A percentile compares a stretch with the other conserved stretches of the same genome.
phyloP scores from a whole-genome alignment of 2,329 filamentous ascomycete genomes.

The Trichophyton benhamiae region DNA sequence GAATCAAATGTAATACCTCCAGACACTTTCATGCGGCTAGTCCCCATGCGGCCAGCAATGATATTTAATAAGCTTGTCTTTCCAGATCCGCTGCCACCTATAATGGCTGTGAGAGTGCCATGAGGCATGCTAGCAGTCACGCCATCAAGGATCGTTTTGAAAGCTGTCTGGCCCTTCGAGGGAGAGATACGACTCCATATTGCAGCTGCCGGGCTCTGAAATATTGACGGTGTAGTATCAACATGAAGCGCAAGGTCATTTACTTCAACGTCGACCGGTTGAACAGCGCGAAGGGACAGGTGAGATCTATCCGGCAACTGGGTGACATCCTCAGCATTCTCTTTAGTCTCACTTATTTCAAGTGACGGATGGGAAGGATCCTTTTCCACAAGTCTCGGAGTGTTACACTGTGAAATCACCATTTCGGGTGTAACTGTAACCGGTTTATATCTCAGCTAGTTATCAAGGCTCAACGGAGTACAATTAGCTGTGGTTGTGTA shows the following conservation, averaged over 20 bases:
- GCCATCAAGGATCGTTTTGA: slow-evolving; percentile 46
- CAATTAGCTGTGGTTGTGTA: neutral
- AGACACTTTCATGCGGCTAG: slow-evolving; percentile 39
- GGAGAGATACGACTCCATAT: slow-evolving; percentile 22
- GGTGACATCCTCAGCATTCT: neutral
- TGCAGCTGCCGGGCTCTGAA: slow-evolving; percentile 22
- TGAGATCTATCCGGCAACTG: slow-evolving; percentile 9
- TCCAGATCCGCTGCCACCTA: slow-evolving; percentile 61
- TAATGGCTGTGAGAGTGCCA: slow-evolving; percentile 60
- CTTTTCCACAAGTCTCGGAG: neutral
- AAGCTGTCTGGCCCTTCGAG: slow-evolving; percentile 15
- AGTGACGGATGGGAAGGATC: neutral
- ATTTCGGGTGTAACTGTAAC: neutral
- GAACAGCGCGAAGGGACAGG: slow-evolving; percentile 31
- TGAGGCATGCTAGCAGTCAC: slow-evolving; percentile 52
- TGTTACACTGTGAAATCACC: neutral
- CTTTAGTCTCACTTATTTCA: neutral
- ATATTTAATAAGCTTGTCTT: slow-evolving; percentile 62
- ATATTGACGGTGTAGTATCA: slow-evolving; percentile 24
- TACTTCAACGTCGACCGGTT: slow-evolving; percentile 30
- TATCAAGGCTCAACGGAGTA: neutral
- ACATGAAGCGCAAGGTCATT: slow-evolving; percentile 23
- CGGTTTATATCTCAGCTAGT: neutral
- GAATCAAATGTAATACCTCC: slow-evolving; percentile 54
- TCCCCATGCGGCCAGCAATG: slow-evolving; percentile 54